These are phyloP conservation scores for Fusarium phyllophilum DNA, from an alignment of 2,329 filamentous ascomycete genomes.

Conservation along the genomic window DNA sequence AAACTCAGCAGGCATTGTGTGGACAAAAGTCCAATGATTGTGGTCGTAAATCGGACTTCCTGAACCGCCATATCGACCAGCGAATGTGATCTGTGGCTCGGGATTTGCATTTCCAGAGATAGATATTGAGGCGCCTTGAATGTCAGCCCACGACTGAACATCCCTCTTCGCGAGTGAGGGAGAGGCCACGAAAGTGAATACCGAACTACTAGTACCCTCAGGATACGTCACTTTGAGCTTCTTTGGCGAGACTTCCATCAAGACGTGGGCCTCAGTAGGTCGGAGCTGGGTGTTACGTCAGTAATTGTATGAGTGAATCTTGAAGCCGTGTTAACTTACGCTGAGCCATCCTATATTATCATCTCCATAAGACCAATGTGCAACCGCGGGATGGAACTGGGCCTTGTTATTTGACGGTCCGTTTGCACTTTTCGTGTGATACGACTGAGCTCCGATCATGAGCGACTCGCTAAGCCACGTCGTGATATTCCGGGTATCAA, in stretches of 20 bases:
- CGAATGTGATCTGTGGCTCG: background rate
- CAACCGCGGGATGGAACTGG: conserved; percentile 14
- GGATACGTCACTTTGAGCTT: conserved; percentile 7
- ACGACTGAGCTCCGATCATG: conserved; percentile 66
- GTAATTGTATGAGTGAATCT: fast-evolving
- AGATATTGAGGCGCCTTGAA: conserved; percentile 2
- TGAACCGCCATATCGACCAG: conserved; percentile 8
- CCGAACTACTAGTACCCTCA: background rate
- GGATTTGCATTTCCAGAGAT: background rate
- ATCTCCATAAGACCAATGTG: conserved; percentile 11
- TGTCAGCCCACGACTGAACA: conserved; percentile 11
- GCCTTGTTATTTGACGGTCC: conserved; percentile 17
- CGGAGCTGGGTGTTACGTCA: background rate
- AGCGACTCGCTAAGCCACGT: conserved; percentile 64
- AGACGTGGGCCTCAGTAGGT: conserved; percentile 1
- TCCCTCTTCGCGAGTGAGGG: conserved; percentile 12
- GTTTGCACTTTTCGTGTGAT: background rate
- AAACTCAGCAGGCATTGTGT: conserved; percentile 2
- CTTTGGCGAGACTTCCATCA: conserved; percentile 11
- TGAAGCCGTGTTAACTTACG: background rate
- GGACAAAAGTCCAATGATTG: conserved; percentile 12
- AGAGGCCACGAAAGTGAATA: conserved; percentile 14
- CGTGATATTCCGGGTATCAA: conserved; percentile 66
- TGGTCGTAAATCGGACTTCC: conserved; percentile 11
- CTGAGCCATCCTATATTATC: conserved; percentile 14